Percentiles rank a stretch among this genome's conserved stretches.
Conservation (phyloP, 2,329 filamentous ascomycete species). For the Clarireedia homoeocarpa region DNA sequence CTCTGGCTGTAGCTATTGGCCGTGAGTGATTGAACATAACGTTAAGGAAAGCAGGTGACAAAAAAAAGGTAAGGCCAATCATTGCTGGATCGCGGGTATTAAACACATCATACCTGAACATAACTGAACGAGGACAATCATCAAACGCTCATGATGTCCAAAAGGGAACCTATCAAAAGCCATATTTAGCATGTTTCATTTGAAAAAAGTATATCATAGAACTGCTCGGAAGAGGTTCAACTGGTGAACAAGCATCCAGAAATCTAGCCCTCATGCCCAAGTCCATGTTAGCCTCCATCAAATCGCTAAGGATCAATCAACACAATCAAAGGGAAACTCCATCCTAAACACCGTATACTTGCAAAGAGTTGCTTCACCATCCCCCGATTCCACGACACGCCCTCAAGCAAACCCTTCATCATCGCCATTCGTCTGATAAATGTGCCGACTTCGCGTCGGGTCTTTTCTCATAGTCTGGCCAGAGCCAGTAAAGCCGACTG, state of each 20-base stretch:
- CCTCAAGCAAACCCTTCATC: constrained; percentile 40
- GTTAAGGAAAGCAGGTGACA: background rate
- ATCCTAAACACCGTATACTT: constrained; percentile 28
- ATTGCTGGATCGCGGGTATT: background rate
- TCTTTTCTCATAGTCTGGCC: constrained; percentile 96
- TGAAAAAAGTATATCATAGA: background rate
- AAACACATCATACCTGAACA: background rate
- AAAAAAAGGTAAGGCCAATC: too few species aligned
- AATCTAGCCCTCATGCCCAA: constrained; percentile 16
- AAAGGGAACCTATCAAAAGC: constrained; percentile 10
- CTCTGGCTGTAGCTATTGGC: background rate
- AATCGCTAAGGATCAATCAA: constrained; percentile 12
- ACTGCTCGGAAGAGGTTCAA: constrained; percentile 16
- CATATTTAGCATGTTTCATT: constrained; percentile 13
- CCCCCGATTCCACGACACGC: background rate
- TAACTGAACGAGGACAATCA: background rate
- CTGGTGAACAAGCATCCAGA: constrained; percentile 12
- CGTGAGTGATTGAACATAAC: background rate
- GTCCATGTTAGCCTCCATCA: constrained; percentile 38
- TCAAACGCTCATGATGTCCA: background rate
- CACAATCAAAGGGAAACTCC: constrained; percentile 23
- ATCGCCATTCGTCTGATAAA: constrained; percentile 72
- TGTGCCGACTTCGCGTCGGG: constrained; percentile 69
- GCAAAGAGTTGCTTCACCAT: constrained; percentile 31
- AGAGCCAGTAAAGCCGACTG: constrained; percentile 94